Percentiles rank a stretch among this genome's conserved stretches.
phyloP scores from a whole-genome alignment of 2,329 filamentous ascomycete species.

The Pseudofabraea citricarpa region DNA sequence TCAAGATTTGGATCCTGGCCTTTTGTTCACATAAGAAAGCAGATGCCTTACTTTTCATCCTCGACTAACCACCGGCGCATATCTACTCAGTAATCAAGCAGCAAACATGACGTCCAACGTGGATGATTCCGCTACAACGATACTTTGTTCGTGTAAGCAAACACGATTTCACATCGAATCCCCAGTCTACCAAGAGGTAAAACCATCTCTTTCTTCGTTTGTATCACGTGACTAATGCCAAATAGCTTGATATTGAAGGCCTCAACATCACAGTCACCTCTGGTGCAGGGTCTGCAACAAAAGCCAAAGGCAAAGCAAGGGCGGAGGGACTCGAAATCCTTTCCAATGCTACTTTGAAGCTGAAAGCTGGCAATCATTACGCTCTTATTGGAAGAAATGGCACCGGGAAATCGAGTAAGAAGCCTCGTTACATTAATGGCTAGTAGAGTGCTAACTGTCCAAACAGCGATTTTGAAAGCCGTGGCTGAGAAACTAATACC shows the following conservation, averaged over 20 bases:
- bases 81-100: too few relatives aligned
- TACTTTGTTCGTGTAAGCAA: slow-evolving; percentile 26
- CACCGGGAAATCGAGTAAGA: slow-evolving; percentile 73
- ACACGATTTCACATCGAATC: slow-evolving; percentile 28
- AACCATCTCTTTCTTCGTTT: background rate
- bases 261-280: slow-evolving; percentile 63
- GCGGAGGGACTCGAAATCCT: slow-evolving; percentile 61
- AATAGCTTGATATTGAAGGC: slow-evolving; percentile 63
- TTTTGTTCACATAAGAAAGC: too few relatives aligned
- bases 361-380: slow-evolving; percentile 72
- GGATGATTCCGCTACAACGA: slow-evolving; percentile 21
- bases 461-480: slow-evolving; percentile 59
- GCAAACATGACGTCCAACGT: too few relatives aligned
- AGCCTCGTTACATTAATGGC: background rate
- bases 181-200: slow-evolving; percentile 26
- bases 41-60: too few relatives aligned
- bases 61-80: too few relatives aligned
- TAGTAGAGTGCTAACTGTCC: background rate
- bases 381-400: slow-evolving; percentile 78
- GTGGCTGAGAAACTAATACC: slow-evolving; percentile 76
- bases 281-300: slow-evolving; percentile 27
- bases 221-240: background rate
- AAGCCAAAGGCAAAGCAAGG: slow-evolving; percentile 47
- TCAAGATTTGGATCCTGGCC: too few relatives aligned
- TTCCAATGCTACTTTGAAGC: slow-evolving; percentile 60